phyloP scores from a whole-genome alignment of 2,329 filamentous ascomycete genomes.

The Cryphonectria nitschkei region DNA sequence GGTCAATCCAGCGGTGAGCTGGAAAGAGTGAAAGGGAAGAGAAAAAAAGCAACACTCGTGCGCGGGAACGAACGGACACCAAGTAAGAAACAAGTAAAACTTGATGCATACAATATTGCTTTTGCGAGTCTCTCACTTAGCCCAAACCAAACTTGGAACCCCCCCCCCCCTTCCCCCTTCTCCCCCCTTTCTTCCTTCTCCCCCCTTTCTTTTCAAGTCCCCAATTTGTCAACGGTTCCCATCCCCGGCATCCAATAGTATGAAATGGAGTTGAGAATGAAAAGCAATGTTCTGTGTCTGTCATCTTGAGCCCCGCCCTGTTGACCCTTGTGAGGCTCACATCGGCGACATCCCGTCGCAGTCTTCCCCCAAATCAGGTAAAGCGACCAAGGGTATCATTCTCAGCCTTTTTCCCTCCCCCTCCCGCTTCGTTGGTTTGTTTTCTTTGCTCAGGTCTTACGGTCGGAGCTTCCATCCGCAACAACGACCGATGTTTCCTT shows the following conservation, averaged over 20 bases:
- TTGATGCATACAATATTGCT: not conserved
- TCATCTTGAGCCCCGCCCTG: not conserved
- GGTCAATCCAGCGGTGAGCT: constrained; percentile 9
- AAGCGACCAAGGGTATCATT: not conserved
- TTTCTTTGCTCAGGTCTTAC: constrained; percentile 3
- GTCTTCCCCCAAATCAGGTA: not conserved
- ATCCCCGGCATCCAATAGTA: not conserved
- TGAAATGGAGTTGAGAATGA: not conserved
- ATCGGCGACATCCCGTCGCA: not conserved
- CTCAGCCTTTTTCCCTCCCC: not conserved
- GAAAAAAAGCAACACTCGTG: constrained; percentile 23
- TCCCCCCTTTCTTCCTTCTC: too few species aligned
- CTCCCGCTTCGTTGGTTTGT: too few species aligned
- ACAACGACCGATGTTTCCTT: constrained; percentile 27
- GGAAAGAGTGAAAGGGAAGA: constrained; percentile 24
- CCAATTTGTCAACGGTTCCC: not conserved
- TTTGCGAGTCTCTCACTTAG: not conserved
- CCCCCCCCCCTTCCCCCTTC: too few species aligned
- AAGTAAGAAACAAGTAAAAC: constrained; percentile 3
- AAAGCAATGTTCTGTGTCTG: not conserved
- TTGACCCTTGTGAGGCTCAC: constrained; percentile 6
- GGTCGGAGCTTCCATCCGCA: constrained; percentile 26
- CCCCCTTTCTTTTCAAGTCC: not conserved
- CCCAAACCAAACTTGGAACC: not conserved
- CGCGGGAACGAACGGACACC: constrained; percentile 35